A percentile compares a stretch with the other conserved stretches of the same genome.
Evolutionary conservation across 2,329 filamentous ascomycete genomes (phyloP).

Genomic region (Nothopassalora personata): DNA sequence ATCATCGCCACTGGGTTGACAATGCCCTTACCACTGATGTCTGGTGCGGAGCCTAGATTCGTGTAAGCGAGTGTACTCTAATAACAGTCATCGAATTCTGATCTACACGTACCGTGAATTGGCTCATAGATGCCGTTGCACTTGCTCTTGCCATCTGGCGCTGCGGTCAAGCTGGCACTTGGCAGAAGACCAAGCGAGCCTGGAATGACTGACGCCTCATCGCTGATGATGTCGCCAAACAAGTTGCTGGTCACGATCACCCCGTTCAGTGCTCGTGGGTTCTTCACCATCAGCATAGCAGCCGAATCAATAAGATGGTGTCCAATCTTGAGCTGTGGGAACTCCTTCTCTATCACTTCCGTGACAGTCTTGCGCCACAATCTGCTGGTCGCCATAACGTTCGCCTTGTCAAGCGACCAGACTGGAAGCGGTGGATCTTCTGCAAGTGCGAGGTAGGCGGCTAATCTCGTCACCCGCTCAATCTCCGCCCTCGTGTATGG

Average conservation of each 20-base stretch:
- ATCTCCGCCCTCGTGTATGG: constrained; percentile 81
- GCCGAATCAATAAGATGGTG: constrained; percentile 94
- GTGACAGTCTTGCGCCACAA: constrained; percentile 84
- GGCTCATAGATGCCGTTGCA: constrained; percentile 97
- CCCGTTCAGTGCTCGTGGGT: constrained; percentile 79
- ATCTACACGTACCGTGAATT: constrained; percentile 66
- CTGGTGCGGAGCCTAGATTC: constrained; percentile 68
- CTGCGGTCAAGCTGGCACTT: constrained; percentile 77
- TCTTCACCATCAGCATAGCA: constrained; percentile 98
- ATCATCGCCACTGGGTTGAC: constrained; percentile 92
- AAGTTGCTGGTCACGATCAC: constrained; percentile 89
- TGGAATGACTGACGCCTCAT: constrained; percentile 92
- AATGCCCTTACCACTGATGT: constrained; percentile 78
- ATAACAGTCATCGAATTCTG: neutral
- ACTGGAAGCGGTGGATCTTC: constrained; percentile 72
- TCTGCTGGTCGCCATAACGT: constrained; percentile 83
- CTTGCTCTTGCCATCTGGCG: constrained; percentile 76
- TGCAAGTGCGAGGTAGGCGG: constrained; percentile 72
- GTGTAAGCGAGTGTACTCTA: constrained; percentile 1
- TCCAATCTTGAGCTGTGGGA: constrained; percentile 74
- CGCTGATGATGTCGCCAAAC: constrained; percentile 92
- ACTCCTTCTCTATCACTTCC: constrained; percentile 81
- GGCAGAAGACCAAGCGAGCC: constrained; percentile 84
- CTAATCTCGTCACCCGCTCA: constrained; percentile 79
- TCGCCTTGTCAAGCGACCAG: constrained; percentile 90